Percentiles rank a stretch among this genome's conserved stretches.
These are phyloP conservation scores for Metschnikowia cerradonensis DNA, from an alignment of 805 yeast species.

Conservation along the genomic window DNA sequence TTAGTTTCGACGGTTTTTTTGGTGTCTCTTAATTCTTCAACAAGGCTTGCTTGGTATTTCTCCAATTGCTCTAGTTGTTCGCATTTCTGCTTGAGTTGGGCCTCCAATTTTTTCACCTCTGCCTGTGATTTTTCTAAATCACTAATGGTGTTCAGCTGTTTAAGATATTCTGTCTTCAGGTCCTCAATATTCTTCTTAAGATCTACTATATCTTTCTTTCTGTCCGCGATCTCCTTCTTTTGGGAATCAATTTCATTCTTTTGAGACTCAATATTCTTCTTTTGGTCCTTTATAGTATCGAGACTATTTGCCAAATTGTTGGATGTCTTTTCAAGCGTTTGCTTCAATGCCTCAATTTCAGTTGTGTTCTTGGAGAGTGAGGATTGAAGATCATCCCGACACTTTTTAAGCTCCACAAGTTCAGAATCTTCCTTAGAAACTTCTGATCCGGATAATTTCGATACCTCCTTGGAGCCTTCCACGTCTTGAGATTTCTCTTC, in stretches of 20 bases:
- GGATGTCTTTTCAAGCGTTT: constrained; percentile 4
- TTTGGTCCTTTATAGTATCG: constrained; percentile 1
- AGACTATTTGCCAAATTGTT: constrained; percentile 13
- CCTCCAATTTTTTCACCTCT: constrained; percentile 7
- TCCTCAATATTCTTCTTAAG: constrained; percentile 10
- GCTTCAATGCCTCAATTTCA: constrained; percentile 2
- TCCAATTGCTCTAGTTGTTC: constrained; percentile 12
- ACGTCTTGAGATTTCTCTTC: no score
- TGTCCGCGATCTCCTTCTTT: constrained; percentile 13
- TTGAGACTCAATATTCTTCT: constrained; percentile 6
- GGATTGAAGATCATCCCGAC: neutral
- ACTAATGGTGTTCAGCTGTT: no score
- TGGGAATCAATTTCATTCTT: constrained; percentile 10
- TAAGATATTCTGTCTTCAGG: neutral
- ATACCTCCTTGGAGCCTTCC: no score
- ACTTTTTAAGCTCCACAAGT: neutral
- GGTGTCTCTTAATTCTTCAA: constrained; percentile 24
- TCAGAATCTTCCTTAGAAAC: neutral
- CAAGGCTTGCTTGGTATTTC: neutral
- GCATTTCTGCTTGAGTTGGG: constrained; percentile 8
- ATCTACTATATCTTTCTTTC: constrained; percentile 14
- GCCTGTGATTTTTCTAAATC: neutral
- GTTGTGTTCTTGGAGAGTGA: neutral
- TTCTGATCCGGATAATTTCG: no score
- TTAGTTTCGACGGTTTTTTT: constrained; percentile 17